Evolutionary conservation across 257 asterid genomes (phyloP).

Genomic region (Lycium ferocissimum): DNA sequence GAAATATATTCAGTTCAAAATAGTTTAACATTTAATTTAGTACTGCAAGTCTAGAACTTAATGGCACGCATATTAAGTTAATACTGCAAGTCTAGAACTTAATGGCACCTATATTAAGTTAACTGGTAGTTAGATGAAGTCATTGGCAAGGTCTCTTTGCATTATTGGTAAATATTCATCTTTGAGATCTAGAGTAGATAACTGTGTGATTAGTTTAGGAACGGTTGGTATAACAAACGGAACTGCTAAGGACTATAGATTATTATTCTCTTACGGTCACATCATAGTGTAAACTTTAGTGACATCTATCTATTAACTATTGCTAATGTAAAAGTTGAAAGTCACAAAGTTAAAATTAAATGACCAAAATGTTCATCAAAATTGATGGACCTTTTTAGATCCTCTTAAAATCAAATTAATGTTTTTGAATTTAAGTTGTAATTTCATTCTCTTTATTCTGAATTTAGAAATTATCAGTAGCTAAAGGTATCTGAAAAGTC

Average conservation of each 20-base stretch:
- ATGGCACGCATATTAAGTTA: too few relatives aligned
- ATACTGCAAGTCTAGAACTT: background rate
- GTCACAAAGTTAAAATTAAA: too few relatives aligned
- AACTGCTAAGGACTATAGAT: background rate
- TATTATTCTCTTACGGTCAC: background rate
- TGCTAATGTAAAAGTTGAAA: too few relatives aligned
- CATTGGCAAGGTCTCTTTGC: background rate
- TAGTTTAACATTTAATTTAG: too few relatives aligned
- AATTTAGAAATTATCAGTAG: too few relatives aligned
- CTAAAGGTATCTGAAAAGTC: too few relatives aligned
- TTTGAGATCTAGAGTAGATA: background rate
- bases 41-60: background rate
- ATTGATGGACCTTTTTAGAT: too few relatives aligned
- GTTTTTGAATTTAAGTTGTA: too few relatives aligned
- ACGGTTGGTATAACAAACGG: background rate
- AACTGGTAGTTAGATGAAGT: background rate
- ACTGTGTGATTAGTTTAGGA: background rate
- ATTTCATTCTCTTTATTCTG: too few relatives aligned
- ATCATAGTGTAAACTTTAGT: background rate
- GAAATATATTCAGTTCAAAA: background rate
- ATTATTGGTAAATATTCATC: background rate
- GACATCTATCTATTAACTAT: background rate
- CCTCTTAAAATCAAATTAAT: background rate
- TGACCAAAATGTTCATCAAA: too few relatives aligned
- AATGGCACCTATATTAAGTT: too few relatives aligned